Percentiles rank a stretch among this genome's conserved stretches.
These are phyloP conservation scores for Fusarium lyarnte DNA, from an alignment of 2,329 filamentous ascomycete genomes.

Conservation along the genomic window DNA sequence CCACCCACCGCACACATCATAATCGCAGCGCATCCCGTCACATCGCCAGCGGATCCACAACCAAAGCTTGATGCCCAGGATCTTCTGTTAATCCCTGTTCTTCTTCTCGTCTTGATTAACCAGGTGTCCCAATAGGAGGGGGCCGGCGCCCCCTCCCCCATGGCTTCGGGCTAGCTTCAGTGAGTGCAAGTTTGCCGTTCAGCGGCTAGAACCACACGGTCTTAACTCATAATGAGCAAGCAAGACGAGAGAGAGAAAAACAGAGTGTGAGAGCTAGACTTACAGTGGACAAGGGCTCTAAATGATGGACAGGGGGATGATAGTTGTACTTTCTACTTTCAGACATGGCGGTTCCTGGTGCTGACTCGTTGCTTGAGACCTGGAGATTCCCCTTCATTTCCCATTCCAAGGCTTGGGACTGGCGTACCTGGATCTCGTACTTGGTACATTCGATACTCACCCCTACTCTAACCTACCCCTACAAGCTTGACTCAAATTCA, in stretches of 20 bases:
- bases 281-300: constrained; percentile 6
- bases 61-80: constrained; percentile 35
- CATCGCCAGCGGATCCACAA: constrained; percentile 32
- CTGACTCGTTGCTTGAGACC: constrained; percentile 32
- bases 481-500: constrained; percentile 5
- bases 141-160: neutral
- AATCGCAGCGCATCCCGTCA: constrained; percentile 22
- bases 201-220: neutral
- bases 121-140: constrained; percentile 25
- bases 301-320: neutral
- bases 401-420: constrained; percentile 18
- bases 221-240: constrained; percentile 8
- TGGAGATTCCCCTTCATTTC: constrained; percentile 36
- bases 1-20: constrained; percentile 9
- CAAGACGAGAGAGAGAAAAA: neutral
- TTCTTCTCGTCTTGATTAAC: neutral
- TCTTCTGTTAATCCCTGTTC: constrained; percentile 13
- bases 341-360: constrained; percentile 24
- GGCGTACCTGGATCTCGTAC: constrained; percentile 32
- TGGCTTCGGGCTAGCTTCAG: constrained; percentile 20
- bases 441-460: constrained; percentile 25
- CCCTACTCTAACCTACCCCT: constrained; percentile 1
- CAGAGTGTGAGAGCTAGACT: constrained; percentile 6
- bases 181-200: neutral
- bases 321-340: constrained; percentile 25